Evolutionary conservation across 306 rosid species (phyloP).

Genomic region (Quercus berberidifolia): DNA sequence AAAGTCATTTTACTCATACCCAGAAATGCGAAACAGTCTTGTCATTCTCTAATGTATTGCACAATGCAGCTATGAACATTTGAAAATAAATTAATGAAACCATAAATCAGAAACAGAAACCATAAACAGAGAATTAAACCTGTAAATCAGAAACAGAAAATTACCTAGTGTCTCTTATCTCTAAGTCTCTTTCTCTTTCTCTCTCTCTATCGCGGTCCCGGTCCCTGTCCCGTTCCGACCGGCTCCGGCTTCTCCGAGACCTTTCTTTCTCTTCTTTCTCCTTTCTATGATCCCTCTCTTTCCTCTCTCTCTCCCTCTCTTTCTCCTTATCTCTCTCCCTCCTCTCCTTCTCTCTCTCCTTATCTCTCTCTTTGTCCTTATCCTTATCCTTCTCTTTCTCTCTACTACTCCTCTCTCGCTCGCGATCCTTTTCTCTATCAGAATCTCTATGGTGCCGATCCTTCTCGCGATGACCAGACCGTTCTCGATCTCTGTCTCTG

Average conservation of each 20-base stretch:
- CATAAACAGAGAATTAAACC: background rate
- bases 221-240: slow-evolving; percentile 43
- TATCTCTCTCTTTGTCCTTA: slow-evolving; percentile 24
- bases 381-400: slow-evolving; percentile 52
- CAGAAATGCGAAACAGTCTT: background rate
- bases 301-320: slow-evolving; percentile 27
- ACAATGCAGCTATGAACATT: background rate
- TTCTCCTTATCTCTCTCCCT: slow-evolving; percentile 19
- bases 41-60: background rate
- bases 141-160: background rate
- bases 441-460: slow-evolving; percentile 47
- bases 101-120: no score
- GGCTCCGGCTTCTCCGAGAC: slow-evolving; percentile 54
- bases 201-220: slow-evolving; percentile 29
- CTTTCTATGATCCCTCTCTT: slow-evolving; percentile 15
- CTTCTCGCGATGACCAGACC: slow-evolving; percentile 46
- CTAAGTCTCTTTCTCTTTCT: slow-evolving; percentile 67
- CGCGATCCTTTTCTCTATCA: slow-evolving; percentile 34
- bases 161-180: slow-evolving; percentile 70
- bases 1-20: background rate
- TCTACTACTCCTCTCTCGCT: slow-evolving; percentile 30
- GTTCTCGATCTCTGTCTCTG: slow-evolving; percentile 27
- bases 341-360: slow-evolving; percentile 26
- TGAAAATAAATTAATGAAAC: background rate
- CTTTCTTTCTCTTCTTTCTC: slow-evolving; percentile 36